Base-by-base conservation (phyloP, 169 alveolate genomes). In the Plasmodium gallinaceum region DNA sequence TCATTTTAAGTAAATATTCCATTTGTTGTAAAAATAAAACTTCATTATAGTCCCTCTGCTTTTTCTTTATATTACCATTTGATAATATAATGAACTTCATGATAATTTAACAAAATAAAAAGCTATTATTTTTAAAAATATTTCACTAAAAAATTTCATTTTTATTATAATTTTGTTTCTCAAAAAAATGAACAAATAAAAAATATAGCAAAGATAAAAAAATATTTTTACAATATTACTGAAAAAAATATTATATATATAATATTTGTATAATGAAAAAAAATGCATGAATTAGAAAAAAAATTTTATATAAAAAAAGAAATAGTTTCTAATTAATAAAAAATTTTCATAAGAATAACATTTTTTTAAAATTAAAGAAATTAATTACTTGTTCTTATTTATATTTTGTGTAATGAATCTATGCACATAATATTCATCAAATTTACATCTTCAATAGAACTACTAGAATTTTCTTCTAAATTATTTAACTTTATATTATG, bases 341-440 rank as follows among this genome's bases (percentile, higher is more conserved):
- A 48, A 48, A 14, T 14, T 48, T 48, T 1, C 5, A 14, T 6
- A 14, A 32, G 0, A 5, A 48, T 2, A 48, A 43, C 39, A 64
- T 7, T 22, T 64, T 14, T 65, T 10, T 65, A 65, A 24, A 39
- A 24, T n/a, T 65, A 32, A 6, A 32, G 9, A 37, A 9, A 64
- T 32, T 0, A 24, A 65, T 24, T 43, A 22, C 14, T 65, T 51
- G 62, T 51, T 45, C 32, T 32, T 43, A 16, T 8, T 57, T 52
- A 83, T 39, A 68, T 66, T 68, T 68, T 48, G 46, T 83, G 66
- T 16, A 83, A 39, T 43, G 91, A 83, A 83, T 83, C 91, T 10
- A 83, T 8, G 20, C 73, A 51, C 91, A 83, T 83, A 54, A 83
- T 54, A 83, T 83, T 83, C 70, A 83, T 68, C 54, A 57, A 16